Evolutionary conservation across 2,329 filamentous ascomycete species (phyloP).

Genomic region (Leptographium galeiforme): DNA sequence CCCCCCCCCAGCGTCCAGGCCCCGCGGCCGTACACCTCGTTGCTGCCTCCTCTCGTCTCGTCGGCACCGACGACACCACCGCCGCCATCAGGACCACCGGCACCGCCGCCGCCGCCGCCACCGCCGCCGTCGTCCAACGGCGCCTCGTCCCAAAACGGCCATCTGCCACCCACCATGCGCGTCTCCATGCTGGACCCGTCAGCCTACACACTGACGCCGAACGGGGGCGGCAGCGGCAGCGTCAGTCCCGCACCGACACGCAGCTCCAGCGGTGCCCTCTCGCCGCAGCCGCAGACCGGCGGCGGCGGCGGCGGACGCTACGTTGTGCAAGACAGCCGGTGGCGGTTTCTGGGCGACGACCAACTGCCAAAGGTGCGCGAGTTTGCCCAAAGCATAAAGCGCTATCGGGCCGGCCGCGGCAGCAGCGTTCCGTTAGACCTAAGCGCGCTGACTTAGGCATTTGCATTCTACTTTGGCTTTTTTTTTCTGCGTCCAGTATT

Average conservation of each 20-base stretch:
- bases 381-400: conserved; percentile 60
- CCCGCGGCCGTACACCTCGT: conserved; percentile 14
- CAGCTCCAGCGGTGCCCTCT: conserved; percentile 8
- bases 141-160: conserved; percentile 17
- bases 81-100: conserved; percentile 11
- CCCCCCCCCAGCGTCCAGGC: conserved; percentile 25
- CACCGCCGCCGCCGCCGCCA: conserved; percentile 17
- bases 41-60: neutral
- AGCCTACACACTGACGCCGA: conserved; percentile 58
- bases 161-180: conserved; percentile 26
- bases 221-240: conserved; percentile 30
- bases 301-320: conserved; percentile 25
- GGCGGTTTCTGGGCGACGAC: conserved; percentile 74
- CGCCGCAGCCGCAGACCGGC: conserved; percentile 13
- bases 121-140: conserved; percentile 20
- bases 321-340: conserved; percentile 63
- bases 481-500: neutral
- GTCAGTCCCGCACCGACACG: conserved; percentile 28
- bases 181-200: conserved; percentile 60
- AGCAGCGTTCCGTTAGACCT: conserved; percentile 90
- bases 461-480: neutral
- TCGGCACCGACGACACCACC: conserved; percentile 15
- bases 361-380: conserved; percentile 74
- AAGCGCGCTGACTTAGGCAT: conserved; percentile 20
- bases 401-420: conserved; percentile 80